Percentiles rank a stretch among this genome's conserved stretches.
Evolutionary conservation across 2,329 filamentous ascomycete species (phyloP).

Genomic region (Apiospora kogelbergensis): DNA sequence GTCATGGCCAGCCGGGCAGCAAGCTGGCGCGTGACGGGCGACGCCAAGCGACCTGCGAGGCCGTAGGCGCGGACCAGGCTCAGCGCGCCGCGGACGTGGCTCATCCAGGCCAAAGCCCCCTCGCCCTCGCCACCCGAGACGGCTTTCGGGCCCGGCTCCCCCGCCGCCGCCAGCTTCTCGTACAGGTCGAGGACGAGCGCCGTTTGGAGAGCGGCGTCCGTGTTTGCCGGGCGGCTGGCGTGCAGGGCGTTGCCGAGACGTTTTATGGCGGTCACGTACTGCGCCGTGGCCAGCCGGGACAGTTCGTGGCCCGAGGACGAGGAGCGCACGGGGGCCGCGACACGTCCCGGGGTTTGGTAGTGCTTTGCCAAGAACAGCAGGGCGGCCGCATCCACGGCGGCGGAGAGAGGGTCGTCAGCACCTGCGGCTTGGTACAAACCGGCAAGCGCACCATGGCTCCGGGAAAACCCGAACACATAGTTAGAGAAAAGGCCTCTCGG

Average conservation of each 20-base stretch:
- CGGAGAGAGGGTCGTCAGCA: constrained; percentile 16
- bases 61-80: background rate
- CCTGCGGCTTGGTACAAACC: constrained; percentile 16
- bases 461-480: constrained; percentile 23
- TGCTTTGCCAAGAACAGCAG: constrained; percentile 21
- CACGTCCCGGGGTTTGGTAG: background rate
- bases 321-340: background rate
- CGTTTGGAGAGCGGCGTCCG: constrained; percentile 22
- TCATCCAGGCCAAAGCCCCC: too few relatives aligned
- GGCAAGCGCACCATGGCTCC: constrained; percentile 21
- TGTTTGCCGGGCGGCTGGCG: background rate
- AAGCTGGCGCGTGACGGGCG: constrained; percentile 11
- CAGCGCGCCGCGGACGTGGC: background rate
- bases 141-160: background rate
- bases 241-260: background rate
- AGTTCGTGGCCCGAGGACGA: background rate
- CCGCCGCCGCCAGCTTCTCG: constrained; percentile 23
- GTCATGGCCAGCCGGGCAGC: constrained; percentile 20
- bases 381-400: constrained; percentile 26
- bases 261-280: background rate
- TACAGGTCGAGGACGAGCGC: constrained; percentile 27
- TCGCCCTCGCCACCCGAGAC: too few relatives aligned
- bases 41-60: background rate
- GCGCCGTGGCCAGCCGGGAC: background rate
- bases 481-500: constrained; percentile 24